These are phyloP conservation scores for Fraxinus americana DNA, from an alignment of 257 asterid species.

Conservation along the genomic window DNA sequence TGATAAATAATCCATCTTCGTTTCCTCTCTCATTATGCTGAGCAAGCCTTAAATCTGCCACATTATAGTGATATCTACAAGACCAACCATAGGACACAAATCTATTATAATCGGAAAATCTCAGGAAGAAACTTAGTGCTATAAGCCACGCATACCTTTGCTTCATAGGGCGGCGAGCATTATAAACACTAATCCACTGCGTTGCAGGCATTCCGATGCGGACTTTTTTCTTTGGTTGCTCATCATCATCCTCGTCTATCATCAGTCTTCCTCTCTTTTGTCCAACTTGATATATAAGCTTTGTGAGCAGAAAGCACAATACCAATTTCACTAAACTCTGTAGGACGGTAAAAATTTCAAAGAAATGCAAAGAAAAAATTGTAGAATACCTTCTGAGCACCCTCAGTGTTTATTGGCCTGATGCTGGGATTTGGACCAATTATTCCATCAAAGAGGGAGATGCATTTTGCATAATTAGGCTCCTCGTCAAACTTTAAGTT, in stretches of 20 bases:
- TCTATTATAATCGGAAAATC: neutral
- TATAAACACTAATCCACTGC: slow-evolving; percentile 72
- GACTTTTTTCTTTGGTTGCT: slow-evolving; percentile 65
- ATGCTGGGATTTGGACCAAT: slow-evolving; percentile 64
- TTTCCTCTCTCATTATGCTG: slow-evolving; percentile 76
- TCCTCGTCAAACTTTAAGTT: slow-evolving; percentile 70
- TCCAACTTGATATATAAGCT: slow-evolving; percentile 62
- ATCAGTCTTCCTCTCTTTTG: slow-evolving; percentile 59
- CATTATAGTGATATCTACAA: slow-evolving; percentile 78
- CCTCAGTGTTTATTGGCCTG: slow-evolving; percentile 68
- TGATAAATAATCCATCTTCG: slow-evolving; percentile 65
- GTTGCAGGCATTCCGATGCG: slow-evolving; percentile 69
- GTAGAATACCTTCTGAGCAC: slow-evolving; percentile 63
- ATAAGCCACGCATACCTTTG: slow-evolving; percentile 49
- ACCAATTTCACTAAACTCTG: slow-evolving; percentile 19
- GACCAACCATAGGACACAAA: slow-evolving; percentile 13
- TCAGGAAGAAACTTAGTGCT: neutral
- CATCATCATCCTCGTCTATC: slow-evolving; percentile 56
- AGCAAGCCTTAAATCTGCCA: slow-evolving; percentile 53
- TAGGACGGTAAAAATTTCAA: slow-evolving; percentile 14
- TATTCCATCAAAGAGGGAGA: slow-evolving; percentile 68
- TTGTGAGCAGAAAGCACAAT: neutral
- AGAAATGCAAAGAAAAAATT: slow-evolving; percentile 6
- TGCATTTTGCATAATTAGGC: slow-evolving; percentile 62
- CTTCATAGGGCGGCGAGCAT: slow-evolving; percentile 66